Evolutionary conservation across 495 filamentous ascomycete genomes (phyloP).

Genomic region (Hypomontagnella submonticulosa): DNA sequence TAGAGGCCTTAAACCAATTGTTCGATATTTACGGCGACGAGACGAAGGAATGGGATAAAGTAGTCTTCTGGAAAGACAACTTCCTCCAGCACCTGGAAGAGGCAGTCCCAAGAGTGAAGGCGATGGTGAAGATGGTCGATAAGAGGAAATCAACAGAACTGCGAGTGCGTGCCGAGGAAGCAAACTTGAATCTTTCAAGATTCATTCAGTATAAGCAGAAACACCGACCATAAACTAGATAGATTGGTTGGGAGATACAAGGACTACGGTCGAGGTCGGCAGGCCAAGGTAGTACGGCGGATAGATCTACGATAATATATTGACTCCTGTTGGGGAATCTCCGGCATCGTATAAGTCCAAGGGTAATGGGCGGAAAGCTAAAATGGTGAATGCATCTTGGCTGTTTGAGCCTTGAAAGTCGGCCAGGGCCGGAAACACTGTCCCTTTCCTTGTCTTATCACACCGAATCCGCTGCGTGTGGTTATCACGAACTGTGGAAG

Average conservation of each 20-base stretch:
- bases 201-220: conserved; percentile 71
- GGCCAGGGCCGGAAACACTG: background rate
- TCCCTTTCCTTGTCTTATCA: conserved; percentile 2
- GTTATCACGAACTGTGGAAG: conserved; percentile 29
- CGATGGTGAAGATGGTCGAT: conserved; percentile 65
- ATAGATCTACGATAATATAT: conserved; percentile 23
- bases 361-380: background rate
- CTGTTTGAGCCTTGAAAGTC: background rate
- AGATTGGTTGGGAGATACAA: background rate
- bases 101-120: conserved; percentile 59
- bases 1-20: conserved; percentile 69
- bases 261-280: background rate
- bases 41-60: conserved; percentile 61
- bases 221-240: conserved; percentile 41
- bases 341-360: conserved; percentile 6
- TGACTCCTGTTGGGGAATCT: background rate
- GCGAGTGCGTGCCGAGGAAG: conserved; percentile 66
- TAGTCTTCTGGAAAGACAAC: conserved; percentile 69
- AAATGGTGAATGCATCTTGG: background rate
- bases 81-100: conserved; percentile 68
- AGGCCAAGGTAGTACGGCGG: background rate
- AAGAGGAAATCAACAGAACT: conserved; percentile 64
- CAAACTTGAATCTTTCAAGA: conserved; percentile 63
- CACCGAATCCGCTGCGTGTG: conserved; percentile 23
- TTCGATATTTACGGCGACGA: conserved; percentile 72